Evolutionary conservation across 2,329 filamentous ascomycete species (phyloP), one percentile per base, ranked within the genome.

Genomic region (Phyllosticta citriasiana): DNA sequence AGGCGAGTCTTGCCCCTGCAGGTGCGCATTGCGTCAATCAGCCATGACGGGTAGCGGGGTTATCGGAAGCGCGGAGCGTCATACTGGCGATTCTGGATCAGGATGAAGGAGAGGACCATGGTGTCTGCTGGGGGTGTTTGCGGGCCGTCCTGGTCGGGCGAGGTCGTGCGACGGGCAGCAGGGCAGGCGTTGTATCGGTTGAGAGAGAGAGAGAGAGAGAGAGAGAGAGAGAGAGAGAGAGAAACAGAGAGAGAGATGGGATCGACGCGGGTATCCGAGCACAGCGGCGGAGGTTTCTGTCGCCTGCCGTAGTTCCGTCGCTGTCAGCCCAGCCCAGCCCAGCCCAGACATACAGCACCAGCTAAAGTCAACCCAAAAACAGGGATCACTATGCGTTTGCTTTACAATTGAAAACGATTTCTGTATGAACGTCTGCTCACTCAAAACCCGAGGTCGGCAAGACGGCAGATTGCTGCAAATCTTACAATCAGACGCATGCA

Each of bases 1-100:
- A 99, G 84, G 69, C 94, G 89, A 69, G 94, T 99, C 81, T 99
- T 99, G 78, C 94, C 94, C 83, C 93, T 97, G 67, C 33, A 35
- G 52, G 56, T 62, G 25, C 57, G 55, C 40, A 33, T 47, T 19
- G 56, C 33, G 30, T 47, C 53, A 57, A 47, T 47, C 40, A n/a
- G 19, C 14, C 40, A 19, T n/a, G 16, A n/a, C 40, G n/a, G 19
- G 10, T 51, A 5, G 27, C 2, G 9, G 27, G 27, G 27, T 30
- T 22, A 50, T 22, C 35, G 56, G 53, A 52, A 52, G 51, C 27
- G 61, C 57, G 64, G 30, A 52, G 16, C 47, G 26, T 70, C 78
- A 54, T 76, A 93, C 89, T 96, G 91, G 67, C 90, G 85, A 74
- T 95, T 95, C 72, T 95, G 90, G 61, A 95, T 92, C 65, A 95